These are phyloP conservation scores for Pterothamnion heteromorphum DNA, from an alignment of 31 red algal genomes.

Conservation along the genomic window DNA sequence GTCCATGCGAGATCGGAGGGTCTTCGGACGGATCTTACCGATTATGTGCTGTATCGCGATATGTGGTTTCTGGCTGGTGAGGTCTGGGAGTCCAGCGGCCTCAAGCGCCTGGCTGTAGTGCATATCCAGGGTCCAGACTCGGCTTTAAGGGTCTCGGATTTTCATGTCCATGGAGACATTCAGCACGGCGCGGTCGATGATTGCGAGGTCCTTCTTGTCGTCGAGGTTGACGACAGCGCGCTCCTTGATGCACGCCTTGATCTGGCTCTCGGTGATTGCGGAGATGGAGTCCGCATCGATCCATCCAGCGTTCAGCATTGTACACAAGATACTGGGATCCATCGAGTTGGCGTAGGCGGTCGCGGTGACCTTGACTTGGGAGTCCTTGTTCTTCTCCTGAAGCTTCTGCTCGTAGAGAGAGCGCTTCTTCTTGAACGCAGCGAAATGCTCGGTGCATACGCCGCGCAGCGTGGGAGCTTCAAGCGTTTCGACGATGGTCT, in stretches of 20 bases:
- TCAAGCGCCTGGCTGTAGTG: not conserved
- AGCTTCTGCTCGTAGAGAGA: constrained; percentile 40
- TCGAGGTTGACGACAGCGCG: constrained; percentile 35
- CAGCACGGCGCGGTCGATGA: not conserved
- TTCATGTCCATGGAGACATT: not conserved
- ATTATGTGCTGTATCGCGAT: constrained; percentile 19
- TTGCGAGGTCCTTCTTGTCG: not conserved
- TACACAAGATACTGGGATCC: not conserved
- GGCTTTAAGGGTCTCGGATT: not conserved
- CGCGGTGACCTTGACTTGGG: not conserved
- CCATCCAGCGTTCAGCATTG: constrained; percentile 31
- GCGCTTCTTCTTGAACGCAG: constrained; percentile 26
- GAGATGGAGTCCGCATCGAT: constrained; percentile 2
- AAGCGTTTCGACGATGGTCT: constrained; percentile 33
- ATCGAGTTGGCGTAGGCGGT: constrained; percentile 43
- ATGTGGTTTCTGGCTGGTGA: not conserved
- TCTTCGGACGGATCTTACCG: not conserved
- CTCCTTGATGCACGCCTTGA: constrained; percentile 34
- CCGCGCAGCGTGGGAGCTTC: constrained; percentile 34
- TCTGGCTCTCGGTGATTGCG: constrained; percentile 42
- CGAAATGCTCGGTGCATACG: constrained; percentile 16
- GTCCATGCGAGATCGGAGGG: not conserved
- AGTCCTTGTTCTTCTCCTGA: constrained; percentile 43
- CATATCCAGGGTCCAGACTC: not conserved
- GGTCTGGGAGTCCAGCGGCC: not conserved